Evolutionary conservation across 345 rosid species (phyloP).

Genomic region (Cardiospermum halicacabum): DNA sequence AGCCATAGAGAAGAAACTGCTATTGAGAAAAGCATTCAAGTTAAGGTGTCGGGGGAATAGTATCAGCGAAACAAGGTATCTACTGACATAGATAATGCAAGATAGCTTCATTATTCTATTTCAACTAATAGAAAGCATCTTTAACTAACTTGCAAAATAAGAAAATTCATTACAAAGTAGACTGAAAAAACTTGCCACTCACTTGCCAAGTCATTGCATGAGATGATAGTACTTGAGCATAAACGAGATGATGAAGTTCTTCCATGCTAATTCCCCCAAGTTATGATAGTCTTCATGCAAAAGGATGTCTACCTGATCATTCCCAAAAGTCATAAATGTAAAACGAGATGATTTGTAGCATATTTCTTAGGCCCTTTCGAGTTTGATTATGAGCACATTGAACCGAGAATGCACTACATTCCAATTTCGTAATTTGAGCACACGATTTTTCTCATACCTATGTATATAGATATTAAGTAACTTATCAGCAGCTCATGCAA

Average conservation of each 20-base stretch:
- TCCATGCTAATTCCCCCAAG: conserved; percentile 79
- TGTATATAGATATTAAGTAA: conserved; percentile 6
- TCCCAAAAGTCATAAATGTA: conserved; percentile 75
- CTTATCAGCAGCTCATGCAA: not conserved
- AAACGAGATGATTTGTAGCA: conserved; percentile 81
- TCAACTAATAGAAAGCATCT: not conserved
- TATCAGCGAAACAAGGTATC: conserved; percentile 5
- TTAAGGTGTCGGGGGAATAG: not conserved
- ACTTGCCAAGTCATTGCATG: conserved; percentile 97
- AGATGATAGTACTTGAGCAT: conserved; percentile 93
- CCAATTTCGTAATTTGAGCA: conserved; percentile 73
- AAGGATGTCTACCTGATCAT: conserved; percentile 65
- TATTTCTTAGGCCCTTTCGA: conserved; percentile 78
- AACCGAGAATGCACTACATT: conserved; percentile 81
- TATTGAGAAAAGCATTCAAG: not conserved
- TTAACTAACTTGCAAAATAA: conserved; percentile 3
- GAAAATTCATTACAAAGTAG: conserved; percentile 9
- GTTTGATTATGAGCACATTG: conserved; percentile 81
- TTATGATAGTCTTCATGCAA: conserved; percentile 66
- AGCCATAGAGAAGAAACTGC: not conserved
- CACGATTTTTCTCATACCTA: conserved; percentile 98
- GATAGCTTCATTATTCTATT: not conserved
- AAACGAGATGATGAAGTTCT: conserved; percentile 86
- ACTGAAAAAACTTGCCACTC: conserved; percentile 27
- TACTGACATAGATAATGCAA: not conserved